Conservation (phyloP, 805 yeast species). For the Maudiozyma pseudohumilis region DNA sequence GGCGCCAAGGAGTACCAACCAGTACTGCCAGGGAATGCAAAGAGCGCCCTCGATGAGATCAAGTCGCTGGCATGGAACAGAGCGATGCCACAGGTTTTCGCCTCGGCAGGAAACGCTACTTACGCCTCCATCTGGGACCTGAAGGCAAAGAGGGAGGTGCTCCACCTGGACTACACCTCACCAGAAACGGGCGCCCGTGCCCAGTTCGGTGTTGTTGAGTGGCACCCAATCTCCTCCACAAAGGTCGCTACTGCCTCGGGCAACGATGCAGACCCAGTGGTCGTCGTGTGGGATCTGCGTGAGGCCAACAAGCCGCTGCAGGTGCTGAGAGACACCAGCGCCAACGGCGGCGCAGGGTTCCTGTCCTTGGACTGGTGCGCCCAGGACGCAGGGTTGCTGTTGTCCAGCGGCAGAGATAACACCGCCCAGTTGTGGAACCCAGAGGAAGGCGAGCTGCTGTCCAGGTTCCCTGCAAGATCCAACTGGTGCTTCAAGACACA, state of each 20-base stretch:
- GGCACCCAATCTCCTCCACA: conserved; percentile 92
- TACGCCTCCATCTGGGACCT: conserved; percentile 92
- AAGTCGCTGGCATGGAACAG: conserved; percentile 84
- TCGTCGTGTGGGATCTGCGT: conserved; percentile 88
- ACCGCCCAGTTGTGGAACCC: conserved; percentile 89
- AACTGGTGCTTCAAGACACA: conserved; percentile 88
- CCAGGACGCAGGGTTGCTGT: conserved; percentile 64
- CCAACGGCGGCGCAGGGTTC: conserved; percentile 81
- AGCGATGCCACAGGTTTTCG: conserved; percentile 73
- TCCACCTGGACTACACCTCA: conserved; percentile 68
- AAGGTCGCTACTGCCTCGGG: conserved; percentile 81
- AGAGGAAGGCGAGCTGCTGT: conserved; percentile 54
- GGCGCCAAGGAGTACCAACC: conserved; percentile 26
- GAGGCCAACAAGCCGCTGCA: conserved; percentile 85
- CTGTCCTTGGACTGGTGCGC: conserved; percentile 89
- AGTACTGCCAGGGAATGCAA: conserved; percentile 62
- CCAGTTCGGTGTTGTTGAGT: conserved; percentile 70
- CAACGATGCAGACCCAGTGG: conserved; percentile 67
- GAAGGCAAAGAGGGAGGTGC: conserved; percentile 75
- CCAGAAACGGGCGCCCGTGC: conserved; percentile 43
- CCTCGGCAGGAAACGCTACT: conserved; percentile 72
- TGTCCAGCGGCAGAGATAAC: conserved; percentile 92
- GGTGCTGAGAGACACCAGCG: conserved; percentile 58
- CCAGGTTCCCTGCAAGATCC: conserved; percentile 83
- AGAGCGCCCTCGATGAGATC: conserved; percentile 74